Evolutionary conservation across 768 basidiomycete genomes (phyloP).

Genomic region (Phylloporus sp.): DNA sequence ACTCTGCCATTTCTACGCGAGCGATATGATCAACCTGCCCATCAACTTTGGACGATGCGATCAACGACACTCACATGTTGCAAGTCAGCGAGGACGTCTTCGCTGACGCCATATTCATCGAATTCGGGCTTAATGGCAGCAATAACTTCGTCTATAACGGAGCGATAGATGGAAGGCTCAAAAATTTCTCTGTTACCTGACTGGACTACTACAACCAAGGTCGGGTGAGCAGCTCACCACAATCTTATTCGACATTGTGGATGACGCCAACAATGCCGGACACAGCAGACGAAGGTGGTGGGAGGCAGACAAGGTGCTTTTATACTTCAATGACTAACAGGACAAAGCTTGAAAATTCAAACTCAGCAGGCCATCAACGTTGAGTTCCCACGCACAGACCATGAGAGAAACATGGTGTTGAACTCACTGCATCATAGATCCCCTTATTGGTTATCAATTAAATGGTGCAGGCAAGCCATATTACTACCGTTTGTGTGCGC

Average conservation of each 20-base stretch:
- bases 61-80: conserved; percentile 66
- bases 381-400: conserved; percentile 48
- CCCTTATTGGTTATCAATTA: too few species aligned
- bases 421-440: too few species aligned
- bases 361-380: conserved; percentile 35
- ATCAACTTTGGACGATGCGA: conserved; percentile 6
- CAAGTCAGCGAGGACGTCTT: conserved; percentile 84
- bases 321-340: conserved; percentile 36
- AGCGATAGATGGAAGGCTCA: conserved; percentile 89
- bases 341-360: conserved; percentile 39
- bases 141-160: conserved; percentile 97
- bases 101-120: conserved; percentile 92
- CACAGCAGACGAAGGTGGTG: conserved; percentile 33
- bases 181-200: conserved; percentile 49
- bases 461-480: too few species aligned
- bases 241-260: conserved; percentile 92
- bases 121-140: conserved; percentile 85
- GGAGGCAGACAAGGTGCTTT: conserved; percentile 34
- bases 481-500: too few species aligned
- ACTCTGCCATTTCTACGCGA: conserved; percentile 85
- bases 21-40: conserved; percentile 6
- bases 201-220: conserved; percentile 53
- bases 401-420: too few species aligned
- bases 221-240: conserved; percentile 87
- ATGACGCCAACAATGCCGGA: conserved; percentile 26